phyloP scores from a whole-genome alignment of 345 rosid genomes.

The Barbarea vulgaris region DNA sequence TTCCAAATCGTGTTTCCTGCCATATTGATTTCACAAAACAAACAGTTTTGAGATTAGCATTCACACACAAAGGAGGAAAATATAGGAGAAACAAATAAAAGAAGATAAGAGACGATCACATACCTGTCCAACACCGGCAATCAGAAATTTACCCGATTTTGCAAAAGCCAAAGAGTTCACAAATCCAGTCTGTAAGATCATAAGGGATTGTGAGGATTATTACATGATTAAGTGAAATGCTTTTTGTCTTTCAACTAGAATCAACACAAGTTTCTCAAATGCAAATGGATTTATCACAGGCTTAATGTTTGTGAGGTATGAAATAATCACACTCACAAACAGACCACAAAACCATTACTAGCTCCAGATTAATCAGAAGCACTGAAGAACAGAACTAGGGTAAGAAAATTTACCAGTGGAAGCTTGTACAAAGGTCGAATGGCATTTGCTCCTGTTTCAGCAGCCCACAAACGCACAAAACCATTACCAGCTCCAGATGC shows the following conservation, averaged over 20 bases:
- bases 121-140: constrained; percentile 95
- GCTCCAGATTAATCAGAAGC: not conserved
- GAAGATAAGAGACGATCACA: constrained; percentile 1
- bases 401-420: constrained; percentile 62
- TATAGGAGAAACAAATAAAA: not conserved
- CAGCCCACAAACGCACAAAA: constrained; percentile 69
- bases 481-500: constrained; percentile 99
- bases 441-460: constrained; percentile 54
- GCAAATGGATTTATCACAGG: not conserved
- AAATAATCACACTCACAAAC: not conserved
- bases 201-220: constrained; percentile 24
- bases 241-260: not conserved
- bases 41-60: not conserved
- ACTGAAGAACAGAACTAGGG: not conserved
- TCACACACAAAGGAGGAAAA: not conserved
- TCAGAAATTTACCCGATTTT: constrained; percentile 78
- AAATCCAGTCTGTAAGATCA: constrained; percentile 71
- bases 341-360: not conserved
- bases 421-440: constrained; percentile 60
- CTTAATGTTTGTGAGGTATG: not conserved
- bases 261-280: not conserved
- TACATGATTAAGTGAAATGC: not conserved
- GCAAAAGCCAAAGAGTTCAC: constrained; percentile 93
- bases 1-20: constrained; percentile 94
- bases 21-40: constrained; percentile 1